Evolutionary conservation across 768 basidiomycete genomes (phyloP).

Genomic region (Russula emetica): DNA sequence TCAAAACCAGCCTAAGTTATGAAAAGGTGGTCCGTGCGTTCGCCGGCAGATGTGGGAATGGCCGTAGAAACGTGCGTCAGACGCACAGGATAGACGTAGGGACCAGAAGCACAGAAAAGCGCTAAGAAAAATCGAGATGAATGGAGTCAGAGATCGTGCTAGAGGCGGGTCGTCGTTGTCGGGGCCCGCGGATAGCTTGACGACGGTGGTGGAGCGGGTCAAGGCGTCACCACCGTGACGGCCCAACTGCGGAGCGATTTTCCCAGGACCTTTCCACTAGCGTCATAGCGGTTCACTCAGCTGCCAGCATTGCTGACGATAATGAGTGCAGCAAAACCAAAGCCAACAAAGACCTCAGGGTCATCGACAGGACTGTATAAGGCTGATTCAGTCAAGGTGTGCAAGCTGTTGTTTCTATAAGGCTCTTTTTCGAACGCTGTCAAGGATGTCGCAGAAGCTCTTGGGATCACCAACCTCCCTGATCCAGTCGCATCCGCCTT

Average conservation of each 20-base stretch:
- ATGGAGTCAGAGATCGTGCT: not conserved
- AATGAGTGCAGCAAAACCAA: conserved; percentile 23
- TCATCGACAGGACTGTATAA: conserved; percentile 27
- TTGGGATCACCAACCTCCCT: conserved; percentile 69
- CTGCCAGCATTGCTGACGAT: not conserved
- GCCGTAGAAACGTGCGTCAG: not conserved
- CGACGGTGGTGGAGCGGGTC: not conserved
- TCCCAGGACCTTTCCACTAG: not conserved
- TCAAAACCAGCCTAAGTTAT: not conserved
- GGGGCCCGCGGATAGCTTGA: not conserved
- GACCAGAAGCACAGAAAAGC: not conserved
- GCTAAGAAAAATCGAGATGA: not conserved
- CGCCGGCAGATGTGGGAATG: not conserved
- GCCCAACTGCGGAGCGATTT: not conserved
- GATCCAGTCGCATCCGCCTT: conserved; percentile 78
- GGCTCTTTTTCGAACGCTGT: not conserved
- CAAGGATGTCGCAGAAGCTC: conserved; percentile 88
- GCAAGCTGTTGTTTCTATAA: not conserved
- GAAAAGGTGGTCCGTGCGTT: not conserved
- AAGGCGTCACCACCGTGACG: not conserved
- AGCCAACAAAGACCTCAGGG: conserved; percentile 18
- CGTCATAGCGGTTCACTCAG: not conserved
- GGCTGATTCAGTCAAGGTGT: conserved; percentile 27
- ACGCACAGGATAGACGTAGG: not conserved
- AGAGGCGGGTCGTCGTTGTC: not conserved